These are phyloP conservation scores for Tilletia walkeri DNA, from an alignment of 1,284 basidiomycete species.

Conservation along the genomic window DNA sequence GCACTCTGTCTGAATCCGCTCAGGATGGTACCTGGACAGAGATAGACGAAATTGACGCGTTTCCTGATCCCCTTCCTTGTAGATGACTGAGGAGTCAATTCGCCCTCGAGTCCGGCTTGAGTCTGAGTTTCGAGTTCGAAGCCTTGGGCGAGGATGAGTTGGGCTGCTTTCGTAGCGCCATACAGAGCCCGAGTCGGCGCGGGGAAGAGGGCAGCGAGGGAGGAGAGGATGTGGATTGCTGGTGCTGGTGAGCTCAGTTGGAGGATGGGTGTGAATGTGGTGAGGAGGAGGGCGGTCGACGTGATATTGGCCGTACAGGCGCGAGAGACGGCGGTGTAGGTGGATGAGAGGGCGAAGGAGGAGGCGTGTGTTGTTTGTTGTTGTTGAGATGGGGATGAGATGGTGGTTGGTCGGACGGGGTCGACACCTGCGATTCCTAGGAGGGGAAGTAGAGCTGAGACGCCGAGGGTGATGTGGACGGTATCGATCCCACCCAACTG, in stretches of 20 bases:
- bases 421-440: conserved; percentile 70
- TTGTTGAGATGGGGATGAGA: not conserved
- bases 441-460: conserved; percentile 76
- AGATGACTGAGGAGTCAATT: not conserved
- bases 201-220: conserved; percentile 74
- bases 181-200: conserved; percentile 84
- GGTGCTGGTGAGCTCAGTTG: conserved; percentile 69
- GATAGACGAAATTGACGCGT: conserved; percentile 41
- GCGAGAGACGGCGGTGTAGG: conserved; percentile 3
- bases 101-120: conserved; percentile 29
- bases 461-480: conserved; percentile 77
- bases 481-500: conserved; percentile 82
- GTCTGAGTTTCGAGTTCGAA: conserved; percentile 69
- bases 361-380: not conserved
- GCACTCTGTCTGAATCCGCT: conserved; percentile 47
- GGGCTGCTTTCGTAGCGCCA: conserved; percentile 77
- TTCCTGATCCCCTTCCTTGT: conserved; percentile 24
- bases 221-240: conserved; percentile 75
- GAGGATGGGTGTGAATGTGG: conserved; percentile 68
- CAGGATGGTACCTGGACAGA: conserved; percentile 49
- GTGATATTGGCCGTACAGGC: conserved; percentile 58
- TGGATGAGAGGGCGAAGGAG: not conserved
- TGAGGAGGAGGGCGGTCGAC: conserved; percentile 59
- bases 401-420: conserved; percentile 57
- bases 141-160: conserved; percentile 73